Conservation (phyloP, 2,329 filamentous ascomycete genomes). For the Xylaria sp. region DNA sequence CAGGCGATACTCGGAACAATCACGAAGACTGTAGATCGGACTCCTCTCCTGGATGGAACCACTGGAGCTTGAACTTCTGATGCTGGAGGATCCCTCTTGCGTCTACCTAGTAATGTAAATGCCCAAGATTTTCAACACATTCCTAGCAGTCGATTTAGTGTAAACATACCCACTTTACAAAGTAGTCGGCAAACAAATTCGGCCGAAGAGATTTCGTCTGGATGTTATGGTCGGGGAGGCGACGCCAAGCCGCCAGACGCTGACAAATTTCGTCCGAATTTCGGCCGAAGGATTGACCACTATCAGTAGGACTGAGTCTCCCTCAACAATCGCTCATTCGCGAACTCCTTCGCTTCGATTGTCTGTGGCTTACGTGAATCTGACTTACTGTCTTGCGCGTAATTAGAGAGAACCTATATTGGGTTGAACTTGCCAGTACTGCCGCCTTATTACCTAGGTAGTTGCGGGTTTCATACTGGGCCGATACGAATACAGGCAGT, state of each 20-base stretch:
- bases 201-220: not conserved
- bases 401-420: not conserved
- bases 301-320: constrained; percentile 2
- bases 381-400: not conserved
- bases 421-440: not conserved
- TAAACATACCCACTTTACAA: too few relatives aligned
- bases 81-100: not conserved
- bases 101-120: not conserved
- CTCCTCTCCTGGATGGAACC: not conserved
- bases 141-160: not conserved
- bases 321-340: not conserved
- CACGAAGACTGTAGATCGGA: not conserved
- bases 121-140: not conserved
- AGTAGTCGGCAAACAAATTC: too few relatives aligned
- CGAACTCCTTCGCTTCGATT: not conserved
- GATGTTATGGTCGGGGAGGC: not conserved
- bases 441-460: not conserved
- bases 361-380: not conserved
- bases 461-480: not conserved
- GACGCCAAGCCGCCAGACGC: constrained; percentile 11
- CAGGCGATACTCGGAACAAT: not conserved
- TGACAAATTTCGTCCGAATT: constrained; percentile 36
- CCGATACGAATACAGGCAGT: not conserved
- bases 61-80: not conserved
- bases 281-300: constrained; percentile 28